These are phyloP conservation scores for Clavariopsis aquatica DNA, from an alignment of 495 filamentous ascomycete species.

Conservation along the genomic window DNA sequence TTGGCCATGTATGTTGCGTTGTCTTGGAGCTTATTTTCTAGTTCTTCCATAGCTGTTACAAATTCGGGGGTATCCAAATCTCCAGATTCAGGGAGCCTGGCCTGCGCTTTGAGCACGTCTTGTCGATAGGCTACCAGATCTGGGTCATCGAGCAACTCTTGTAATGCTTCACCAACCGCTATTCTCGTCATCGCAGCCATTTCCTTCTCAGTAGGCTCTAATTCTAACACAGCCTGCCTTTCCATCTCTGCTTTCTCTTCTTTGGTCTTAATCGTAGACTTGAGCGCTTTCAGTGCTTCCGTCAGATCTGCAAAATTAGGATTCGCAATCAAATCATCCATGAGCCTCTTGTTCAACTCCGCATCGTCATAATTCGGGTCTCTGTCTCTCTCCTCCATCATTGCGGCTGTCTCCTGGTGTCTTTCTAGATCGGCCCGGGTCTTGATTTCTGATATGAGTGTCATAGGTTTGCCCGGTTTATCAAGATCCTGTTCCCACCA, in stretches of 20 bases:
- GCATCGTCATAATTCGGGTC: constrained; percentile 31
- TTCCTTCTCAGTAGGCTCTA: constrained; percentile 15
- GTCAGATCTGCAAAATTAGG: constrained; percentile 21
- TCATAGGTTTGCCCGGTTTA: neutral
- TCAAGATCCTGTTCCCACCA: constrained; percentile 11
- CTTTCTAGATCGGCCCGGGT: neutral
- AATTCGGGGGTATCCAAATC: constrained; percentile 11
- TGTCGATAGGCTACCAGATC: constrained; percentile 5
- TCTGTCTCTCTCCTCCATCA: constrained; percentile 15
- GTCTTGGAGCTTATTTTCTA: constrained; percentile 8
- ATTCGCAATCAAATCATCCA: constrained; percentile 23
- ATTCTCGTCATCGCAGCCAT: neutral
- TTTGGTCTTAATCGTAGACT: neutral
- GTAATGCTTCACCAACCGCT: constrained; percentile 1
- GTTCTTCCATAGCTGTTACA: neutral
- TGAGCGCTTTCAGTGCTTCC: constrained; percentile 13
- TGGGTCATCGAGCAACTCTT: constrained; percentile 26
- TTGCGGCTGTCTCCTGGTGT: neutral
- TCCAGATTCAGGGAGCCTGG: neutral
- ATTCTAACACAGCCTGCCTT: constrained; percentile 4
- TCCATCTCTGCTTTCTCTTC: constrained; percentile 11
- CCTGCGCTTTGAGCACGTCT: constrained; percentile 5
- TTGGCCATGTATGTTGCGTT: constrained; percentile 9
- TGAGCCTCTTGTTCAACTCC: constrained; percentile 6
- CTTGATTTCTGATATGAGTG: neutral